These are phyloP conservation scores for Plantago lanceolata DNA, from an alignment of 305 asterid species.

Conservation along the genomic window DNA sequence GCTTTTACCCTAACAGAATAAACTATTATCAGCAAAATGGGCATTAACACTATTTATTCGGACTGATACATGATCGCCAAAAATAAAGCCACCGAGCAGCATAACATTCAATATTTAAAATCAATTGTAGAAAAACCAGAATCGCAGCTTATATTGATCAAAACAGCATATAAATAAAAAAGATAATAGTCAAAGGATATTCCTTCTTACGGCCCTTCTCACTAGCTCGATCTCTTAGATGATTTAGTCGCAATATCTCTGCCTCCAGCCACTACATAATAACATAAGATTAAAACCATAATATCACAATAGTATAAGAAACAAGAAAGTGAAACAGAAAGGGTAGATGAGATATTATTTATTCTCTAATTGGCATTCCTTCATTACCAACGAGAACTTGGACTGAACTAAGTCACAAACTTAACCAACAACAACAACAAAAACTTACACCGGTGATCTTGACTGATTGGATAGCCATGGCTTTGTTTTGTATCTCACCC, in stretches of 20 bases:
- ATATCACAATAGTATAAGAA: constrained; percentile 17
- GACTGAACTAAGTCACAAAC: constrained; percentile 7
- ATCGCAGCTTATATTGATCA: constrained; percentile 15
- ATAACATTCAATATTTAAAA: constrained; percentile 14
- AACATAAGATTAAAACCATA: constrained; percentile 28
- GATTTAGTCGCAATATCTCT: constrained; percentile 65
- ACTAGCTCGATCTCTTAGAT: constrained; percentile 78
- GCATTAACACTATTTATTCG: no score
- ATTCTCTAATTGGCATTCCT: constrained; percentile 1
- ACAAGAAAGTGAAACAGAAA: neutral
- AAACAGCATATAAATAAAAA: constrained; percentile 8
- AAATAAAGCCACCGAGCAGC: constrained; percentile 6
- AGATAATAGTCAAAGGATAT: constrained; percentile 62
- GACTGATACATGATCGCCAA: neutral
- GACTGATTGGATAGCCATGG: constrained; percentile 62
- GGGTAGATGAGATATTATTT: neutral
- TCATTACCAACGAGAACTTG: no score
- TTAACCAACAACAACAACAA: constrained; percentile 19
- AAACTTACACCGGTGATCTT: constrained; percentile 62
- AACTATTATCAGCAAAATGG: neutral
- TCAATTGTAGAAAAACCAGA: constrained; percentile 10
- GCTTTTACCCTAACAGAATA: neutral
- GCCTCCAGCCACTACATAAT: constrained; percentile 58
- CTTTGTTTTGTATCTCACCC: constrained; percentile 78
- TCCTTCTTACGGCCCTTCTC: constrained; percentile 79